These are phyloP conservation scores for Hortiboletus campestris DNA, from an alignment of 768 basidiomycete genomes.

Conservation along the genomic window DNA sequence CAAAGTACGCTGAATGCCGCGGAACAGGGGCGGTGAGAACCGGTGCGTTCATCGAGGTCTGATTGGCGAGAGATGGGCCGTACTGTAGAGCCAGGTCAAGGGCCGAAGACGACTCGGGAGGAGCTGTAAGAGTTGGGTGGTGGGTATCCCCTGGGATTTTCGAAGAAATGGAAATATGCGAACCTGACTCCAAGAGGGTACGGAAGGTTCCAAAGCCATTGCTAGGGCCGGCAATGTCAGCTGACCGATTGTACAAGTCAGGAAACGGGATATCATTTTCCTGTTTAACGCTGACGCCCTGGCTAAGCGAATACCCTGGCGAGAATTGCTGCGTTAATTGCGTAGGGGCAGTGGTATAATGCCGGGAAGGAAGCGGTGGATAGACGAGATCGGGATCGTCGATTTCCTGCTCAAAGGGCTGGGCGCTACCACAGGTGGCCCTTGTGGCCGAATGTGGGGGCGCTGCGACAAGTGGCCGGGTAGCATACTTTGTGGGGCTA, in stretches of 20 bases:
- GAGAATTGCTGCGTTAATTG: constrained; percentile 22
- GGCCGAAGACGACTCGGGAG: constrained; percentile 18
- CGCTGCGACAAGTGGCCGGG: constrained; percentile 12
- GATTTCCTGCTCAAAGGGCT: constrained; percentile 26
- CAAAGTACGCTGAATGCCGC: constrained; percentile 33
- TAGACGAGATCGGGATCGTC: constrained; percentile 27
- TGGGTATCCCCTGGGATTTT: constrained; percentile 3
- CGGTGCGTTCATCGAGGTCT: constrained; percentile 22
- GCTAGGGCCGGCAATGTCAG: constrained; percentile 24
- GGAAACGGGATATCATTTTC: constrained; percentile 27
- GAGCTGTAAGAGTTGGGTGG: constrained; percentile 10
- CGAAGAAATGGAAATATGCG: constrained; percentile 10
- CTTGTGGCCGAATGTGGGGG: constrained; percentile 13
- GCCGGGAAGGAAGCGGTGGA: constrained; percentile 22
- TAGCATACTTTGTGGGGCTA: constrained; percentile 21
- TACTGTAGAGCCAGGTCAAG: constrained; percentile 30
- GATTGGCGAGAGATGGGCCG: constrained; percentile 14
- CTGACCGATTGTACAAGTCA: constrained; percentile 24
- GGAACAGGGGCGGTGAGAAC: constrained; percentile 33
- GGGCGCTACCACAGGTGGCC: constrained; percentile 12
- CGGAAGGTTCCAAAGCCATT: constrained; percentile 21
- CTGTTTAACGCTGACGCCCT: constrained; percentile 25
- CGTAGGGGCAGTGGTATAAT: constrained; percentile 22
- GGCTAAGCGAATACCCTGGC: constrained; percentile 24
- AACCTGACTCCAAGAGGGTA: constrained; percentile 30